phyloP scores from a whole-genome alignment of 75 land plant species.

The Ceratopteris richardii region DNA sequence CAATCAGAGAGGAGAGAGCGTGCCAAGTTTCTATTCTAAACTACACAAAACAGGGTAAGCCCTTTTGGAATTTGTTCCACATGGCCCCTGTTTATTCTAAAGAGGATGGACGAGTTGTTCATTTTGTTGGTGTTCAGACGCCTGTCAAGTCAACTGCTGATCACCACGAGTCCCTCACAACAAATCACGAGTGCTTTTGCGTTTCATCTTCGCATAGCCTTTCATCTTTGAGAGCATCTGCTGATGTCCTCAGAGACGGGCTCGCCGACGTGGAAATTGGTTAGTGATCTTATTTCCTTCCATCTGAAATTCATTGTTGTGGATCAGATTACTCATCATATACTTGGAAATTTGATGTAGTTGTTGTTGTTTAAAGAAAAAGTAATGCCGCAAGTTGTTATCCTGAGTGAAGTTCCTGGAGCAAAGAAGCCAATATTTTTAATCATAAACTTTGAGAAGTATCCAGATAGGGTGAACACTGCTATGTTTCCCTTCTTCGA shows the following conservation, averaged over 20 bases:
- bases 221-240: not conserved
- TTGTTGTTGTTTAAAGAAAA: too few relatives aligned
- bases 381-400: too few relatives aligned
- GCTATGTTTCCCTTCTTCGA: too few relatives aligned
- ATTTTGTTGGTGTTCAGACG: slow-evolving; percentile 84
- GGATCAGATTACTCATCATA: too few relatives aligned
- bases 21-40: slow-evolving; percentile 67
- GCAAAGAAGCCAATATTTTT: too few relatives aligned
- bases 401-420: too few relatives aligned
- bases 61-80: slow-evolving; percentile 80
- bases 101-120: slow-evolving; percentile 59
- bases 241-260: not conserved
- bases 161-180: not conserved
- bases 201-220: not conserved
- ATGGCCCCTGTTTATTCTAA: slow-evolving; percentile 67
- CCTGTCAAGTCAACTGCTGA: slow-evolving; percentile 37
- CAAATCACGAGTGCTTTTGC: not conserved
- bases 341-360: too few relatives aligned
- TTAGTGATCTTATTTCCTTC: too few relatives aligned
- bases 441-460: too few relatives aligned
- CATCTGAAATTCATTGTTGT: too few relatives aligned
- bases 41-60: slow-evolving; percentile 63
- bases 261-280: too few relatives aligned
- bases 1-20: slow-evolving; percentile 57
- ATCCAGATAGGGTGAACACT: too few relatives aligned